phyloP scores from a whole-genome alignment of 306 rosid genomes.

The Geum urbanum region DNA sequence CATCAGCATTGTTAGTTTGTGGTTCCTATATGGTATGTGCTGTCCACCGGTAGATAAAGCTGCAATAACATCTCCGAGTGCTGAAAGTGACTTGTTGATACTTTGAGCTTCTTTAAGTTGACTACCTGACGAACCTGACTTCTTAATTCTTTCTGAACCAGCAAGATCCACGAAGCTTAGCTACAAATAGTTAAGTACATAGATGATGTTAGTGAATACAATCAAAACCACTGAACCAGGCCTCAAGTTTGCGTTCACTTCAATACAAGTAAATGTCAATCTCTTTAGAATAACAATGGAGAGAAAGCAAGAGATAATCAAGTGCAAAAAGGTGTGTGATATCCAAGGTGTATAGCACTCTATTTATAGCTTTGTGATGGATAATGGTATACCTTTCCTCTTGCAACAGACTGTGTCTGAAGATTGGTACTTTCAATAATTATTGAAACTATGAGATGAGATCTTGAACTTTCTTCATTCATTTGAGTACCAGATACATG shows the following conservation, averaged over 20 bases:
- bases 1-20: conserved; percentile 93
- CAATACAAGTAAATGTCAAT: neutral
- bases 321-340: neutral
- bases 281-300: neutral
- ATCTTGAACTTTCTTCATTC: conserved; percentile 95
- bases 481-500: conserved; percentile 84
- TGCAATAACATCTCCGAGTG: conserved; percentile 89
- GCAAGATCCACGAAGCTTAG: conserved; percentile 98
- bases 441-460: conserved; percentile 79
- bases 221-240: conserved; percentile 4
- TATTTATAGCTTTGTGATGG: neutral
- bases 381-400: conserved; percentile 72
- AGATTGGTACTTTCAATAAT: conserved; percentile 84
- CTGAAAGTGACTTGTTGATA: conserved; percentile 93
- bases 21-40: conserved; percentile 92
- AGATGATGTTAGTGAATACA: neutral
- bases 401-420: conserved; percentile 83
- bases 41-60: conserved; percentile 81
- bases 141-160: conserved; percentile 89
- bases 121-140: conserved; percentile 84
- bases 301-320: neutral
- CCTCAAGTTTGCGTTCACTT: neutral
- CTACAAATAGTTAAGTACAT: conserved; percentile 32
- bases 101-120: conserved; percentile 98
- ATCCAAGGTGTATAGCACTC: neutral